Evolutionary conservation across 345 rosid genomes (phyloP), one percentile per base, ranked within the genome.

Genomic region (Linum trigynum): DNA sequence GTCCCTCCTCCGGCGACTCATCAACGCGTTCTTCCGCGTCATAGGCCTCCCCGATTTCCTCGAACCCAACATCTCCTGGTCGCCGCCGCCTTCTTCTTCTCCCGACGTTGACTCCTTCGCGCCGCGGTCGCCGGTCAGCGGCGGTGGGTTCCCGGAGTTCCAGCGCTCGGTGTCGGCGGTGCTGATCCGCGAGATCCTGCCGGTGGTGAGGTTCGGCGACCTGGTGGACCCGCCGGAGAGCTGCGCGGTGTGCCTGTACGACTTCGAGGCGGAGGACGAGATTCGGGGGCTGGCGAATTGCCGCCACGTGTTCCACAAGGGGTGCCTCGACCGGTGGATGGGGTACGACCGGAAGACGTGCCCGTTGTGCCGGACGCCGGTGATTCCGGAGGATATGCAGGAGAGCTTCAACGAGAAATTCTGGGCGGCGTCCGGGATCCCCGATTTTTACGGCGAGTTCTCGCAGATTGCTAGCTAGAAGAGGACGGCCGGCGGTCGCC

Each of bases 321-420:
- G 74, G 67, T 86, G 96, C 59, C 73, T 88, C 35, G 89, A 91
- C 87, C 83, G 81, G 71, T 91, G 97, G 97, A 81, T 89, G 76
- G 89, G 73, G 2, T 86, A 85, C 51, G 81, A 83, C 59, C 89
- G 74, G 73, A 79, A 77, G 71, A 91, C 88, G 11, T 88, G 91
- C 60, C 96, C 85, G 1, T 81, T 88, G 5, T 86, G 92, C 68
- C 72, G 96, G 12, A 81, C 83, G 67, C 71, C 78, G 15, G 77
- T 88, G 51, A 72, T 88, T 63, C 84, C 84, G 0, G 78, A 83
- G 15, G 88, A 83, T 71, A 62, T 82, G 76, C 86, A 76, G 51
- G 74, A 74, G 2, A 35, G 71, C n/a, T 80, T 86, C 55, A 83
- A 85, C 40, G 81, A 85, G 67, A 78, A 80, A 60, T 64, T 84